These are phyloP conservation scores for Cladosporium austrohemisphaericum DNA, from an alignment of 2,329 filamentous ascomycete genomes.

Conservation along the genomic window DNA sequence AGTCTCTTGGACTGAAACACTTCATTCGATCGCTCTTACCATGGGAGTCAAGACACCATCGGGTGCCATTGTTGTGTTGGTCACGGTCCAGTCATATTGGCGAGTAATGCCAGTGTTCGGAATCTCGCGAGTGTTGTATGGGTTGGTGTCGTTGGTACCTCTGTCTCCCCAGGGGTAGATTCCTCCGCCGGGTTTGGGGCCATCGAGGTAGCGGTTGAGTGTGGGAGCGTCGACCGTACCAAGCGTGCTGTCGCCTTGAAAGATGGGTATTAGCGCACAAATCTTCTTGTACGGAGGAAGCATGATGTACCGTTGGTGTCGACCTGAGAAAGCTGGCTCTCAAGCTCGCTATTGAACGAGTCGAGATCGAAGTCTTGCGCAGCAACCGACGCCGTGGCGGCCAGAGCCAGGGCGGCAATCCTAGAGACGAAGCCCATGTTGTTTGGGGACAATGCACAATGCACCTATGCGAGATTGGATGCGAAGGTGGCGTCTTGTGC, in stretches of 20 bases:
- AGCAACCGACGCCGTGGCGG: conserved; percentile 12
- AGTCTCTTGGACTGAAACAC: too few species aligned
- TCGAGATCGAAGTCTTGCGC: neutral
- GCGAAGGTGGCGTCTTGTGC: conserved; percentile 10
- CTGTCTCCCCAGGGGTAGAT: conserved; percentile 30
- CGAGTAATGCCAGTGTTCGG: conserved; percentile 32
- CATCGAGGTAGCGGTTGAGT: conserved; percentile 22
- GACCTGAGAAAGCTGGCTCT: conserved; percentile 1
- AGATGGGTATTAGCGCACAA: conserved; percentile 31
- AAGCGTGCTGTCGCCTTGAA: conserved; percentile 20
- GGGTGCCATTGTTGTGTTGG: conserved; percentile 26
- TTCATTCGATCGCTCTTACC: conserved; percentile 14
- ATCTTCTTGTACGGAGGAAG: conserved; percentile 11
- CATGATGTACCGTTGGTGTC: conserved; percentile 16
- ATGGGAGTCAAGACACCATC: conserved; percentile 26
- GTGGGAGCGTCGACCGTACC: conserved; percentile 20
- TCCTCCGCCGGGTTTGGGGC: conserved; percentile 19
- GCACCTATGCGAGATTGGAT: conserved; percentile 1
- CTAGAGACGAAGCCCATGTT: conserved; percentile 13
- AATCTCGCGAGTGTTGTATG: conserved; percentile 25
- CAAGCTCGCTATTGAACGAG: neutral
- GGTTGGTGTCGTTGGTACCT: conserved; percentile 28
- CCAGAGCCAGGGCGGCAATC: conserved; percentile 9
- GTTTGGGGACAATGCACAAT: conserved; percentile 12
- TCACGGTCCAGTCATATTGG: conserved; percentile 28